Base-by-base conservation (phyloP, 148 eudicot genomes). In the Diospyros kaki region DNA sequence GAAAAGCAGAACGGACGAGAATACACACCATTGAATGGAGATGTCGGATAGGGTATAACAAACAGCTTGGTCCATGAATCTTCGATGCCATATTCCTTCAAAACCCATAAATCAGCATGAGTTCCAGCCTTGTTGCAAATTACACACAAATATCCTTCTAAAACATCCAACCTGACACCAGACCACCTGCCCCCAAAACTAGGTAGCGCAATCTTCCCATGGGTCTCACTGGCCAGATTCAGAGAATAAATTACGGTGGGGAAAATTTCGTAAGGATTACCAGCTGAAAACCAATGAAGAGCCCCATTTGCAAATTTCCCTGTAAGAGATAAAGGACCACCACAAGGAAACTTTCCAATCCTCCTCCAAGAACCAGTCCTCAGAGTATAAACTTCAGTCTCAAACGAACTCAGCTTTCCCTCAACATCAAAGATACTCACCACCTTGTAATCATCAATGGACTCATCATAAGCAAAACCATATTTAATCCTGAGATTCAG, bases 391-490 rank as follows among this genome's bases (percentile, higher is more conserved):
- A 78, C 69, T 46, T 73, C 80, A 39, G 60, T 63, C 40, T 64
- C 68, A 54, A 10, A 46, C 0, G 28, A 46, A 56, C n/a, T 44
- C 39, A 10, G 44, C 15, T 14, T 0, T 10, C 46, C 0, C 13
- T 0, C 6, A 12, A 5, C 60, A 44, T 58, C 54, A 72, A 66
- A 68, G 5, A 79, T 40, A 64, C 82, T 69, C 9, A 82, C 77
- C 69, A 82, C 50, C 28, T 82, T 82, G 69, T 82, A 82, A 68
- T 79, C 82, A 75, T 78, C 82, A 66, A 18, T 68, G n/a, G 53
- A 72, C 10, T 40, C 74, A 72, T 82, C 85, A 75, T 82, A 82
- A 14, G 77, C 85, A 75, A 82, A 78, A 9, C 85, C 85, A 60
- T 59, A 78, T 2, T 42, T 65, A 14, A 43, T 28, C 28, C 28